These are phyloP conservation scores for Plasmodium reichenowi DNA, from an alignment of 169 alveolate genomes.

Conservation along the genomic window DNA sequence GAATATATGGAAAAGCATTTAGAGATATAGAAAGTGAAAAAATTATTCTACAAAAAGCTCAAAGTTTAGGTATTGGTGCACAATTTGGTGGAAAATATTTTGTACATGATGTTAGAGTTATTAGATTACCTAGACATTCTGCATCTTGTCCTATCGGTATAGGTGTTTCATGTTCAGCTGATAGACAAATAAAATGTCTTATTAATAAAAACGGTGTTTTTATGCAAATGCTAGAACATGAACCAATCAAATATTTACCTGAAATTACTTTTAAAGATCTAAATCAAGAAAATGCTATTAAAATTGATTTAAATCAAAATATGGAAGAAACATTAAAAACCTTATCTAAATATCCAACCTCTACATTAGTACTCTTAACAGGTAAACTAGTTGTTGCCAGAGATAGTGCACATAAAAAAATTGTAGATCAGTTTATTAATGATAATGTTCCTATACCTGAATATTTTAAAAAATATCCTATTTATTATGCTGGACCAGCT, in stretches of 20 bases:
- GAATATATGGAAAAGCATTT: constrained; percentile 87
- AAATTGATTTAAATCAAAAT: constrained; percentile 85
- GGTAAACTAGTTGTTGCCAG: constrained; percentile 91
- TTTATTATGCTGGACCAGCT: constrained; percentile 93
- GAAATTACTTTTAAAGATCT: constrained; percentile 38
- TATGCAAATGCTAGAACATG: constrained; percentile 89
- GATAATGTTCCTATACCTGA: constrained; percentile 86
- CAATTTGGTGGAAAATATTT: constrained; percentile 94
- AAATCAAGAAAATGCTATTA: constrained; percentile 21
- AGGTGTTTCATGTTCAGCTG: constrained; percentile 94
- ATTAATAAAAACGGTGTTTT: constrained; percentile 87
- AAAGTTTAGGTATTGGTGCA: constrained; percentile 92
- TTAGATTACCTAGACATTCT: constrained; percentile 92
- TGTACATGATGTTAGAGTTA: constrained; percentile 92
- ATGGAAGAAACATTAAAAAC: constrained; percentile 83
- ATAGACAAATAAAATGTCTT: constrained; percentile 87
- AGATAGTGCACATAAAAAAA: constrained; percentile 92
- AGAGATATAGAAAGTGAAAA: constrained; percentile 88
- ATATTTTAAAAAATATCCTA: constrained; percentile 88
- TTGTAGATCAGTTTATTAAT: constrained; percentile 82
- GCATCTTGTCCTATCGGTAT: constrained; percentile 93
- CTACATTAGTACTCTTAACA: constrained; percentile 86
- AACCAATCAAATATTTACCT: constrained; percentile 89
- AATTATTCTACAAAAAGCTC: constrained; percentile 77
- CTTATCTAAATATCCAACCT: constrained; percentile 83